Evolutionary conservation across 257 asterid species (phyloP).

Genomic region (Fraxinus anomala): DNA sequence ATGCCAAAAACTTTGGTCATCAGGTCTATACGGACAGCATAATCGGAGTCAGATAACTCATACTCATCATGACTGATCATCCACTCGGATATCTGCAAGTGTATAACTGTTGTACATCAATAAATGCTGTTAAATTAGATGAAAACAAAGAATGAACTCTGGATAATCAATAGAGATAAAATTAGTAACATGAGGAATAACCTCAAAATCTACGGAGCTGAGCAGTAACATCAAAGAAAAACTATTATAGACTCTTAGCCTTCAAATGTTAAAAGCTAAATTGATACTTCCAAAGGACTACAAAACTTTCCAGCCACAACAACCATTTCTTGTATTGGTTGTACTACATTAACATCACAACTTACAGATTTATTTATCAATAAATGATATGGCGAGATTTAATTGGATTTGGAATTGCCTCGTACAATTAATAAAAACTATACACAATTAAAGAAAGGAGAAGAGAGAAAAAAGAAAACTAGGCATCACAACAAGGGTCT

Average conservation of each 20-base stretch:
- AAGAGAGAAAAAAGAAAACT: not conserved
- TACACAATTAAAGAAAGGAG: not conserved
- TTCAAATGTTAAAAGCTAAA: not conserved
- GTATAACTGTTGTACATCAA: constrained; percentile 24
- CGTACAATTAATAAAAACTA: not conserved
- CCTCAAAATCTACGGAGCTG: not conserved
- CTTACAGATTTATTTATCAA: too few species aligned
- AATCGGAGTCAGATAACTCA: constrained; percentile 67
- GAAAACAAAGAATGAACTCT: constrained; percentile 9
- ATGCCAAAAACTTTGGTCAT: constrained; percentile 92
- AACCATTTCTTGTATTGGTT: not conserved
- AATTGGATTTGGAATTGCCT: too few species aligned
- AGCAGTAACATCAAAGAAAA: constrained; percentile 6
- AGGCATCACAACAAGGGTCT: not conserved
- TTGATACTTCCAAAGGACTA: not conserved
- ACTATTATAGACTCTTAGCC: not conserved
- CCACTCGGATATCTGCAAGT: constrained; percentile 90
- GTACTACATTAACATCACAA: too few species aligned
- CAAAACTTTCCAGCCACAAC: constrained; percentile 14
- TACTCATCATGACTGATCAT: constrained; percentile 73
- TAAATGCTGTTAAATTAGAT: constrained; percentile 14
- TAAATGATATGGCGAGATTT: too few species aligned
- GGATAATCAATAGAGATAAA: not conserved
- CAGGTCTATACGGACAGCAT: constrained; percentile 76
- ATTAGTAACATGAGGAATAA: constrained; percentile 10